Evolutionary conservation across 345 rosid genomes (phyloP), one percentile per base, ranked within the genome.

Genomic region (Salix purpurea): DNA sequence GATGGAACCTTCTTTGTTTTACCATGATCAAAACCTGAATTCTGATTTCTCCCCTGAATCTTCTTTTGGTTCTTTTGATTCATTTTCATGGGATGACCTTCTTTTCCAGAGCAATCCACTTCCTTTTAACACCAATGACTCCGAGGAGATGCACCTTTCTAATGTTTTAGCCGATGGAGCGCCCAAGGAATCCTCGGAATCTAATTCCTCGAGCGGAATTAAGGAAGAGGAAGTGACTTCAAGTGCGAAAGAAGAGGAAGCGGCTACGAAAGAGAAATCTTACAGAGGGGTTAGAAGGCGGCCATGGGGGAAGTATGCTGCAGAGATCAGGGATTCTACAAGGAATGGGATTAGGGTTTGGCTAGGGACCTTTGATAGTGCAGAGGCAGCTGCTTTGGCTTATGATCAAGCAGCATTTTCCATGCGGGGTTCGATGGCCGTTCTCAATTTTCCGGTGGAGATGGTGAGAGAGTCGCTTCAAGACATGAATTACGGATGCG

Each of bases 271-370:
- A 66, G 83, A 83, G 65, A 83, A 75, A 77, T 73, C 84, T 7
- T 86, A 79, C 70, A 74, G 89, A 12, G 89, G 89, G 3, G 89
- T 86, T 14, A 73, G 89, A 77, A 78, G 72, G 84, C 79, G 89
- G 34, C 89, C 89, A 8, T 86, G 89, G 89, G 89, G 89, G 50
- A 86, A 86, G 69, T 86, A 77, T 65, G 89, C 89, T 48, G 89
- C 89, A 44, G 89, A 86, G 80, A 86, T 86, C 0, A 74, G 89
- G 72, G 87, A 86, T 73, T 84, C 87, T 11, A 84, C 85, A 7
- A 76, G 87, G 70, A 79, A 84, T 32, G 89, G 89, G 15, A 42
- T 84, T 21, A 67, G 89, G 70, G 85, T 86, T 24, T 86, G 89
- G 89, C 82, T 86, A 6, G 89, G 89, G 28, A 86, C 89, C 18